Conservation (phyloP, 306 rosid genomes). For the Echinosophora koreensis region DNA sequence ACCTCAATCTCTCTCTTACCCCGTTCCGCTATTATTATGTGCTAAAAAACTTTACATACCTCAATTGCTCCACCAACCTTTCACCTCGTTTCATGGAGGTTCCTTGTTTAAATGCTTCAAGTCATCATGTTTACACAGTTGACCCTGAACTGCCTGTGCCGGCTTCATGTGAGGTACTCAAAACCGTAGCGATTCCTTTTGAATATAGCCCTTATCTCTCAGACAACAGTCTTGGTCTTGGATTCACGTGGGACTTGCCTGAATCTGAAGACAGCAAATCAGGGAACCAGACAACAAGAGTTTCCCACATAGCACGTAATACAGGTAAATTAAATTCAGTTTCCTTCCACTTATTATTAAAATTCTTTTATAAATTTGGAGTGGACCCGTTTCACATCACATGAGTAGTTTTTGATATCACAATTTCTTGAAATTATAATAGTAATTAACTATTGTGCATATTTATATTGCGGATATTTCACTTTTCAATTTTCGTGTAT, state of each 20-base stretch:
- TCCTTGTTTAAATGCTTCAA: constrained; percentile 70
- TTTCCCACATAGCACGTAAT: constrained; percentile 41
- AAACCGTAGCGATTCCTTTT: constrained; percentile 74
- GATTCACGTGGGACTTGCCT: constrained; percentile 66
- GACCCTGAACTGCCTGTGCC: constrained; percentile 60
- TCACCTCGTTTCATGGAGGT: constrained; percentile 48
- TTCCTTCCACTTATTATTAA: background rate
- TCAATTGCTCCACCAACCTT: constrained; percentile 65
- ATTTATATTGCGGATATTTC: background rate
- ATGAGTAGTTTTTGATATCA: background rate
- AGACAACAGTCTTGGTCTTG: constrained; percentile 75
- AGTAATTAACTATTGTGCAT: background rate
- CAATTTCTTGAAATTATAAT: background rate
- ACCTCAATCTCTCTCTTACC: constrained; percentile 72
- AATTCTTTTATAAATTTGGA: background rate
- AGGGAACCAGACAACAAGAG: constrained; percentile 25
- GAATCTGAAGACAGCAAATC: constrained; percentile 46
- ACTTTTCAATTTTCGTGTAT: background rate
- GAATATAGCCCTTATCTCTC: constrained; percentile 73
- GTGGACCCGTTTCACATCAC: constrained; percentile 3
- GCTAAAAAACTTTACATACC: constrained; percentile 60
- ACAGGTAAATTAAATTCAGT: constrained; percentile 48
- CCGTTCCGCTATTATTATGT: constrained; percentile 65
- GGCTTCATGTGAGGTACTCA: constrained; percentile 58
- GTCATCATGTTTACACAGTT: constrained; percentile 68